Base-by-base conservation (phyloP, 2,329 filamentous ascomycete genomes). In the Gliomastix tumulicola region DNA sequence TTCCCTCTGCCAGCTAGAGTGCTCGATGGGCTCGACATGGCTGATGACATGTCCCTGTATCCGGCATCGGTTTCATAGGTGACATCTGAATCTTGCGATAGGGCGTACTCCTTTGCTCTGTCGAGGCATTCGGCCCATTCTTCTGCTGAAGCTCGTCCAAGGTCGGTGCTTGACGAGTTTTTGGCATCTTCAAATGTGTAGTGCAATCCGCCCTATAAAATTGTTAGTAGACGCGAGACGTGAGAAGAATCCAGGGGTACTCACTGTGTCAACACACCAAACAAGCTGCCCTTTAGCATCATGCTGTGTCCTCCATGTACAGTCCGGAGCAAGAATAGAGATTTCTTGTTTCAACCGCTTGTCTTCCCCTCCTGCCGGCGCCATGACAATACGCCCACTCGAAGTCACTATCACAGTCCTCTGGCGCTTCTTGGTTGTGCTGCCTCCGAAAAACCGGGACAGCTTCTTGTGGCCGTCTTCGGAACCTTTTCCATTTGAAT, bases 141-240 rank as follows among this genome's bases (percentile, higher is more conserved):
- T 46, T 92, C 81, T 6, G 86, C 84, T 5, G 81, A 82, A 40
- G 79, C 73, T 42, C 80, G 79, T 30, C 75, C 76, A 30, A 72
- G 73, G 44, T 79, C 82, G 17, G 72, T 69, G 43, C 33, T 70
- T 70, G 48, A 55, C 50, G 40, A 78, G 15, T 80, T 74, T 56
- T 94, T 95, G n/a, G 80, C 73, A 51, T 97, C 89, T 63, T 98
- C 92, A 52, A 98, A 98, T 12, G 84, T 84, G 56, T 86, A 92
- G 50, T 94, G 89, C 53, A 89, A 84, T 40, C 94, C 89, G 46
- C 79, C 79, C 90, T 95, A n/a, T 41, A 39, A 38, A 23, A 36
- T 46, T 57, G 59, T 56, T n/a, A 45, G 23, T 32, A 31, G 16
- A 22, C 21, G 10, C 19, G 12, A 21, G 17, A 11, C 16, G 21